A percentile compares a stretch with the other conserved stretches of the same genome.
Conservation (phyloP, 2,329 filamentous ascomycete species). For the Beauveria pseudobassiana region DNA sequence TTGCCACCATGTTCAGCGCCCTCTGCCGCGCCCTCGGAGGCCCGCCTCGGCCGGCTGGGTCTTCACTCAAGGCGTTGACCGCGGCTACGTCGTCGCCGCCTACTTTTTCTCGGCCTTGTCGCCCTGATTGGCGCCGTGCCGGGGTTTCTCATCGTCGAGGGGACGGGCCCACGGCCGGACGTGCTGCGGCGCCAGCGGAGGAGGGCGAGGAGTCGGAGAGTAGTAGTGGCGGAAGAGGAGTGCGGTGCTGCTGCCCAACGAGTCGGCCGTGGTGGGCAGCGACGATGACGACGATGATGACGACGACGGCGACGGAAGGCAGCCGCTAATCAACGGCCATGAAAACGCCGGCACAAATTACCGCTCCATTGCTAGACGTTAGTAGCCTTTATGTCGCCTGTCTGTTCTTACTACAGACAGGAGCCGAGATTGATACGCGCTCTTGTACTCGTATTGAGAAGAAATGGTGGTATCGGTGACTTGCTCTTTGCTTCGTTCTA, state of each 20-base stretch:
- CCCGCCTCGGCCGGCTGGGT: constrained; percentile 65
- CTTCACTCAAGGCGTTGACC: constrained; percentile 69
- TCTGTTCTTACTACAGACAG: neutral
- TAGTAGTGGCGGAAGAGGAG: constrained; percentile 19
- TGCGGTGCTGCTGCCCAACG: constrained; percentile 16
- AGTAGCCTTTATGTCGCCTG: neutral
- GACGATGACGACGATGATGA: constrained; percentile 15
- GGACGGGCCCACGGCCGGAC: constrained; percentile 48
- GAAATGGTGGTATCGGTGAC: neutral
- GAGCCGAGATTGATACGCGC: neutral
- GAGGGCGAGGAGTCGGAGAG: constrained; percentile 27
- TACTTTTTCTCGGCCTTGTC: constrained; percentile 70
- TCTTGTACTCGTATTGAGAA: neutral
- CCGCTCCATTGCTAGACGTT: neutral
- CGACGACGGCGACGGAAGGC: constrained; percentile 9
- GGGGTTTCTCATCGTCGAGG: constrained; percentile 66
- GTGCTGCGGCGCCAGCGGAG: constrained; percentile 16
- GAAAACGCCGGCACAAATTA: neutral
- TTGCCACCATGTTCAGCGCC: constrained; percentile 76
- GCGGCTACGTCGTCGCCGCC: constrained; percentile 68
- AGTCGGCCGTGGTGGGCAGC: constrained; percentile 15
- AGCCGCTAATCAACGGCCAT: constrained; percentile 14
- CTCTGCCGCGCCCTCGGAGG: constrained; percentile 71
- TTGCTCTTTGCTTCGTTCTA: neutral
- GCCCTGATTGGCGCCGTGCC: constrained; percentile 61